Percentiles rank a stretch among this genome's conserved stretches.
These are phyloP conservation scores for Pleurotus eryngii DNA, from an alignment of 768 basidiomycete genomes.

Conservation along the genomic window DNA sequence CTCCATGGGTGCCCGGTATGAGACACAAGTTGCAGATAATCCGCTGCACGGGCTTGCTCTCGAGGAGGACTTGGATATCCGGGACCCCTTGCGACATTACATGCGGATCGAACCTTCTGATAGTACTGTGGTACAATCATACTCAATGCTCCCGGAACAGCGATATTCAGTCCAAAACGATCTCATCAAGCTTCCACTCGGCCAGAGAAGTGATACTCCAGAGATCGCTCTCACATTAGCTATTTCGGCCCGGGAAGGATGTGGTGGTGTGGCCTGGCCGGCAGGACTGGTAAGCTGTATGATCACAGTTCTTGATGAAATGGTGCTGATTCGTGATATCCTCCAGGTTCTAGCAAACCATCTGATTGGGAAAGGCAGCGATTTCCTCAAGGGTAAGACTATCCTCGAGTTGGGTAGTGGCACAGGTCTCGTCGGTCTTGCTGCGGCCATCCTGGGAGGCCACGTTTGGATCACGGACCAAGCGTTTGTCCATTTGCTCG, in stretches of 20 bases:
- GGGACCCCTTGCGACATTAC: conserved; percentile 61
- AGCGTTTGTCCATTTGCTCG: conserved; percentile 53
- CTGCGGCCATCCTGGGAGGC: conserved; percentile 65
- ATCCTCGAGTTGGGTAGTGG: conserved; percentile 88
- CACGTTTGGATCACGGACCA: conserved; percentile 88
- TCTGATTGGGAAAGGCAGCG: conserved; percentile 52
- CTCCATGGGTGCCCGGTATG: not conserved
- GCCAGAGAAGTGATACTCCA: conserved; percentile 13
- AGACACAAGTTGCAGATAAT: not conserved
- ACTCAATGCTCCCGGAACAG: conserved; percentile 49
- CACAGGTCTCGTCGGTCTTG: conserved; percentile 90
- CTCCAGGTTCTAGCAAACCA: conserved; percentile 76
- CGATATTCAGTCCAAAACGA: conserved; percentile 46
- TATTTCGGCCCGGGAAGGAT: conserved; percentile 82
- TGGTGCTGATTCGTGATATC: conserved; percentile 11
- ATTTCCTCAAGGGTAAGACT: conserved; percentile 48
- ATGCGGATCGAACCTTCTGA: conserved; percentile 35
- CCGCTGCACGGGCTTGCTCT: conserved; percentile 34
- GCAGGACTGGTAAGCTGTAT: conserved; percentile 68
- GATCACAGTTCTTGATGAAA: conserved; percentile 1
- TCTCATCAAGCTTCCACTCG: conserved; percentile 42
- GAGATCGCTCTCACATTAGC: conserved; percentile 47
- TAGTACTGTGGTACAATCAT: conserved; percentile 21
- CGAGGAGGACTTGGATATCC: conserved; percentile 53
- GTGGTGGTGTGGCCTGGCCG: conserved; percentile 91